Percentiles rank a stretch among this genome's conserved stretches.
phyloP scores from a whole-genome alignment of 495 filamentous ascomycete species.

The Stereocaulon alpinum region DNA sequence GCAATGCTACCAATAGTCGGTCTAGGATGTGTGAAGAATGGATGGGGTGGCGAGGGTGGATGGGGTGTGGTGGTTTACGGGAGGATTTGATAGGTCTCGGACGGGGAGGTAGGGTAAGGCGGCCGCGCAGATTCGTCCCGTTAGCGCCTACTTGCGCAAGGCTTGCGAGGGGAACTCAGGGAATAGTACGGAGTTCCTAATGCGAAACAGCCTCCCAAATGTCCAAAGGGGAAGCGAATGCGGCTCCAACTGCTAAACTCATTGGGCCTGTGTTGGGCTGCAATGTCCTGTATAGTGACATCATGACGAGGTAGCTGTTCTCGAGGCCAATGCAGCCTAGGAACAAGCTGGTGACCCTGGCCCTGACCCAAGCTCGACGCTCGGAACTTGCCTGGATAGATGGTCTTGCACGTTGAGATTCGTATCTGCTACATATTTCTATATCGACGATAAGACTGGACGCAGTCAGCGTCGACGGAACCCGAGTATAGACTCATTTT shows the following conservation, averaged over 20 bases:
- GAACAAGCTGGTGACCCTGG: neutral
- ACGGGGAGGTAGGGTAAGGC: conserved; percentile 7
- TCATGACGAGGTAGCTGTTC: neutral
- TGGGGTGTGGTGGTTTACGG: neutral
- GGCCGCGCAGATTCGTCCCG: conserved; percentile 7
- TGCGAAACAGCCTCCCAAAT: neutral
- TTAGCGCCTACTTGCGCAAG: conserved; percentile 3
- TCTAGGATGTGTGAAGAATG: conserved; percentile 2
- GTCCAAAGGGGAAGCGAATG: too few relatives aligned
- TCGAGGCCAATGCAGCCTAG: neutral
- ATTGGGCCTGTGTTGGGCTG: conserved; percentile 3
- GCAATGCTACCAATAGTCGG: conserved; percentile 7
- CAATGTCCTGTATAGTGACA: conserved; percentile 3
- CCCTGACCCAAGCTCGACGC: neutral
- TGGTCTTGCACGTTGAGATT: too few relatives aligned
- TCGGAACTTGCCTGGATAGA: neutral
- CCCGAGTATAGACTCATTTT: neutral
- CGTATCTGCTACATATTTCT: neutral
- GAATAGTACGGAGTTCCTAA: neutral
- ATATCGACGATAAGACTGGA: neutral
- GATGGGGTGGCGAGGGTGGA: neutral
- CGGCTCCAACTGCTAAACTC: neutral
- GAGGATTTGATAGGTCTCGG: conserved; percentile 1
- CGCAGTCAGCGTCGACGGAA: too few relatives aligned
- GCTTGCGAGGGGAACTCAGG: neutral